Conservation (phyloP, 1,284 basidiomycete genomes). For the Boletus subluridellus region DNA sequence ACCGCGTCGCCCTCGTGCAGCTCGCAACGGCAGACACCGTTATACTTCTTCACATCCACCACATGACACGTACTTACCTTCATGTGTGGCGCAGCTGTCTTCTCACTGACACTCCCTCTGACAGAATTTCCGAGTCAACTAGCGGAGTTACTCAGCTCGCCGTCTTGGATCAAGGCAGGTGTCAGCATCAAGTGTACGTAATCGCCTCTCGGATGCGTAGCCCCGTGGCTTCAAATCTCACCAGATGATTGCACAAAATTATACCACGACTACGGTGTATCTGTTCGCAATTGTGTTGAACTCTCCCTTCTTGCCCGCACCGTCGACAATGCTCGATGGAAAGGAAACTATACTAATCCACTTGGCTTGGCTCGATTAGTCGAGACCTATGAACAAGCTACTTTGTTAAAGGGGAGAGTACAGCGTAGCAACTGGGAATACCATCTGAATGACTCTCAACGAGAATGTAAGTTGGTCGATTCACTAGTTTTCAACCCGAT, state of each 20-base stretch:
- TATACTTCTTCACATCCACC: conserved; percentile 59
- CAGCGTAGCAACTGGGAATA: conserved; percentile 67
- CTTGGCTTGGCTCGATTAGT: conserved; percentile 62
- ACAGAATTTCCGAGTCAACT: conserved; percentile 57
- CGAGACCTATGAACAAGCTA: conserved; percentile 51
- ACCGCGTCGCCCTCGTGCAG: conserved; percentile 68
- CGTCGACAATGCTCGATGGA: conserved; percentile 65
- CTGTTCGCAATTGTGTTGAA: conserved; percentile 59
- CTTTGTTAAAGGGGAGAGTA: conserved; percentile 55
- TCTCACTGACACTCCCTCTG: conserved; percentile 3
- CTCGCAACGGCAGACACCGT: conserved; percentile 53
- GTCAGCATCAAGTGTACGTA: conserved; percentile 63
- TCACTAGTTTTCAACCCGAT: neutral
- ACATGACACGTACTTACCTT: conserved; percentile 51
- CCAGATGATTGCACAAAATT: conserved; percentile 66
- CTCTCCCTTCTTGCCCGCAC: conserved; percentile 63
- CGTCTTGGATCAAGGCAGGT: conserved; percentile 57
- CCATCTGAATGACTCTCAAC: conserved; percentile 43
- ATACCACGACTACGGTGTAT: conserved; percentile 50
- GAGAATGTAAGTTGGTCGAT: conserved; percentile 49
- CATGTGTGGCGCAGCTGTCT: neutral
- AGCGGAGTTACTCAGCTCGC: conserved; percentile 46
- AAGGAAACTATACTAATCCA: conserved; percentile 53
- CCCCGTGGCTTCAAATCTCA: neutral
- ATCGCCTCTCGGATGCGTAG: conserved; percentile 1